Base-by-base conservation (phyloP, 2,329 filamentous ascomycete species). In the Pleurostoma richardsiae region DNA sequence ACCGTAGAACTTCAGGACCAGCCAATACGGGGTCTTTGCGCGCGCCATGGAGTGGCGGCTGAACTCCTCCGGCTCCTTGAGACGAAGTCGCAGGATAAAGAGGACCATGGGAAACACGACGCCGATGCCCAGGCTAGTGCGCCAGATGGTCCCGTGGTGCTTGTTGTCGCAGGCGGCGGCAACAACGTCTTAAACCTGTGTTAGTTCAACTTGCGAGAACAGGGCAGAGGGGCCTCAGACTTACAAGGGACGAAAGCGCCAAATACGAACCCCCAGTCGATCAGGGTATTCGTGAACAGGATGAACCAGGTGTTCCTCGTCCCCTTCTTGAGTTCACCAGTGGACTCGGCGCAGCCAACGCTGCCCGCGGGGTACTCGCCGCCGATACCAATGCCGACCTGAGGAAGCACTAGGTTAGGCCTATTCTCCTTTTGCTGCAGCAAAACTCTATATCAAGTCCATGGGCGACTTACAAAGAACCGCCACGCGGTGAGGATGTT, bases 281-380 rank as follows among this genome's bases (percentile, higher is more conserved):
- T 59, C 45, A 54, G 49, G n/a, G 39, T 45, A 2, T 36, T 36
- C n/a, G 33, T 36, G 33, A 36, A 36, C 53, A 95, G 74, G 56
- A 92, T 88, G 61, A 91, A 96, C 89, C 90, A 95, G 38, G 86
- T 77, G 61, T 96, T 92, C n/a, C 91, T 77, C 11, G 86, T 85
- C 8, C 91, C 91, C 11, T 69, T 65, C 64, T 90, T 89, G 49
- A 96, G 73, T 61, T 95, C 89, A 27, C 88, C 88, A 0, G 86
- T 91, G 4, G 85, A 86, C 66, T 96, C 91, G 3, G 90, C 88
- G 45, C 83, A 87, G 2, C 86, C 88, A 1, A 96, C 91, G 49
- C 82, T 88, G 4, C 91, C 91, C 39, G 88, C 87, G 1, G 88
- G 88, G 57, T 90, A 91, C 65, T 92, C 72, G 67, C 76, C 76